A percentile compares a stretch with the other conserved stretches of the same genome.
These are phyloP conservation scores for Boehmeria nivea DNA, from an alignment of 306 rosid genomes.

Conservation along the genomic window DNA sequence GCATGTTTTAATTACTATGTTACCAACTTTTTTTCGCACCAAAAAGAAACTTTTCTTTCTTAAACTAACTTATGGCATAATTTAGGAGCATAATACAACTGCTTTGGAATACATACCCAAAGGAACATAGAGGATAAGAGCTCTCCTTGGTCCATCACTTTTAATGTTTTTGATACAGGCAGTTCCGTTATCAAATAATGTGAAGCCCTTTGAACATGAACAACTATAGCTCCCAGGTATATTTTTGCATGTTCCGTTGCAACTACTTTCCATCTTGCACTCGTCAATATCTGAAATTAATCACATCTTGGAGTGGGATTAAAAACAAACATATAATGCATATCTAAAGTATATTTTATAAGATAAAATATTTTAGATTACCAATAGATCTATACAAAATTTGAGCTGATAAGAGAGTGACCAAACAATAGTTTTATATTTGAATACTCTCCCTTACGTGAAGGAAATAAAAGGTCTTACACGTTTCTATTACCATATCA, in stretches of 20 bases:
- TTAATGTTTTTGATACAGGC: neutral
- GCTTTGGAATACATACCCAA: neutral
- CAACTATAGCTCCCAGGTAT: neutral
- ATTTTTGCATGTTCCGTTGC: neutral
- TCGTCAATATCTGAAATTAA: slow-evolving; percentile 12
- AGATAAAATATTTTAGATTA: no score
- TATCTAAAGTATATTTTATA: neutral
- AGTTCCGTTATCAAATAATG: neutral
- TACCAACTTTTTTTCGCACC: no score
- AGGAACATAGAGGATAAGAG: neutral
- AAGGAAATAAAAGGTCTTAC: no score
- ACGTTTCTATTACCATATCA: no score
- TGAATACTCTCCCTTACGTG: no score
- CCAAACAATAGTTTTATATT: no score
- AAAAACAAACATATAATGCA: neutral
- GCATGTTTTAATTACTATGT: no score
- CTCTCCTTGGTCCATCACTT: neutral
- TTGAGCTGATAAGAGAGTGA: no score
- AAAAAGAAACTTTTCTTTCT: no score
- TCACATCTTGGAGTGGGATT: neutral
- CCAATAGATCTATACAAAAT: no score
- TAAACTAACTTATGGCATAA: no score
- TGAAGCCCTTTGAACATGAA: slow-evolving; percentile 1
- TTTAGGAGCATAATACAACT: no score
- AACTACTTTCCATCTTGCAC: neutral